Evolutionary conservation across 2,329 filamentous ascomycete species (phyloP), one percentile per base, ranked within the genome.

Genomic region (Balansia obtecta): DNA sequence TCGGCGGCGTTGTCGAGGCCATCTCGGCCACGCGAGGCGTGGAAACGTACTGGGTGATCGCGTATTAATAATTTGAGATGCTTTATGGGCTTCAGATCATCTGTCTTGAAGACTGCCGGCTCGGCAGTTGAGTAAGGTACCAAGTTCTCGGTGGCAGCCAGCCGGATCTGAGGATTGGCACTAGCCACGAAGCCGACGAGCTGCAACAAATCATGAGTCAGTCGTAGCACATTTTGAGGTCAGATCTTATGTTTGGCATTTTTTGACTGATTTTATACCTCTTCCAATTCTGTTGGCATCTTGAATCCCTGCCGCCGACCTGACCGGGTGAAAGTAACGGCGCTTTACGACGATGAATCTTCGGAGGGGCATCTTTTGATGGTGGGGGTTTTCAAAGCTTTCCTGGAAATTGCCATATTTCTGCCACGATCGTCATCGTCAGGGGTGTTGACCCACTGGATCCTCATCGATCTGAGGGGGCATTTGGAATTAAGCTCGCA

Each of bases 171-270:
- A 41, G 88, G 88, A 65, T 94, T 95, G 53, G 87, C 87, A 70
- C 95, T 85, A 67, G 87, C 85, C 53, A 97, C 86, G 69, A 97
- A 96, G 65, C 89, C 88, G 54, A 96, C 88, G 49, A 95, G 81
- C 88, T 95, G 58, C 13, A 15, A 32, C 32, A 41, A 15, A 41
- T 16, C n/a, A 32, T 40, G 20, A 45, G 15, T 27, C 37, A 34
- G 33, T 18, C 27, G 27, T 3, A 27, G 27, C 27, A 27, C 27
- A 5, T 27, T 27, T 6, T 7, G 27, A 27, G 27, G 27, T 27
- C 27, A 27, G 27, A 27, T 27, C 4, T 27, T 27, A 27, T 27
- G 4, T 27, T 8, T 27, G 27, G 27, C 7, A 27, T 27, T 27
- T 27, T 27, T 32, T 11, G 12, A 34, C 43, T 39, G 38, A n/a